Evolutionary conservation across 345 rosid species (phyloP).

Genomic region (Kernera saxatilis): DNA sequence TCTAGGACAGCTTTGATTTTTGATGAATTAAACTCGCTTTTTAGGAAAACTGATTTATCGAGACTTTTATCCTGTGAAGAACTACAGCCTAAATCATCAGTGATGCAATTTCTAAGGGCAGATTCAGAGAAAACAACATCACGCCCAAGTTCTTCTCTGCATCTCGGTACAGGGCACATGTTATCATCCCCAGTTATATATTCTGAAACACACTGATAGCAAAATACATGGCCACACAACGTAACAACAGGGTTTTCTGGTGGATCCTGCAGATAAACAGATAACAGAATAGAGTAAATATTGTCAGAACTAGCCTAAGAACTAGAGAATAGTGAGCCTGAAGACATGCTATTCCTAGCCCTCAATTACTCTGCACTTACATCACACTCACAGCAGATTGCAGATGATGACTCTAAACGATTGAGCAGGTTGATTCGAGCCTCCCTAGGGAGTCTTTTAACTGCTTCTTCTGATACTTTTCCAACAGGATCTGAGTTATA

Average conservation of each 20-base stretch:
- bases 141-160: slow-evolving; percentile 67
- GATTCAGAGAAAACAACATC: slow-evolving; percentile 77
- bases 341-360: not conserved
- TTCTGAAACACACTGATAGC: slow-evolving; percentile 81
- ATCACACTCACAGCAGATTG: slow-evolving; percentile 63
- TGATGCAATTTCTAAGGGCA: slow-evolving; percentile 52
- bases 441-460: slow-evolving; percentile 55
- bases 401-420: slow-evolving; percentile 44
- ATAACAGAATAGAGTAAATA: not conserved
- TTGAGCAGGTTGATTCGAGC: slow-evolving; percentile 46
- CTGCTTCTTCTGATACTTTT: slow-evolving; percentile 64
- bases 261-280: slow-evolving; percentile 65
- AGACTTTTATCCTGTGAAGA: slow-evolving; percentile 32
- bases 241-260: slow-evolving; percentile 91
- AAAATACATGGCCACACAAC: slow-evolving; percentile 85
- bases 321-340: slow-evolving; percentile 7
- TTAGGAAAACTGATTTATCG: slow-evolving; percentile 37
- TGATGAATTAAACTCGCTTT: slow-evolving; percentile 59
- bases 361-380: slow-evolving; percentile 44
- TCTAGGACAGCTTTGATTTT: slow-evolving; percentile 75
- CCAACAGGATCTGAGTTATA: slow-evolving; percentile 53
- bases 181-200: slow-evolving; percentile 75
- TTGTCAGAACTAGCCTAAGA: not conserved
- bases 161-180: slow-evolving; percentile 61
- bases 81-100: slow-evolving; percentile 37